Evolutionary conservation across 129 eudicot species (phyloP).

Genomic region (Artemisia annua): DNA sequence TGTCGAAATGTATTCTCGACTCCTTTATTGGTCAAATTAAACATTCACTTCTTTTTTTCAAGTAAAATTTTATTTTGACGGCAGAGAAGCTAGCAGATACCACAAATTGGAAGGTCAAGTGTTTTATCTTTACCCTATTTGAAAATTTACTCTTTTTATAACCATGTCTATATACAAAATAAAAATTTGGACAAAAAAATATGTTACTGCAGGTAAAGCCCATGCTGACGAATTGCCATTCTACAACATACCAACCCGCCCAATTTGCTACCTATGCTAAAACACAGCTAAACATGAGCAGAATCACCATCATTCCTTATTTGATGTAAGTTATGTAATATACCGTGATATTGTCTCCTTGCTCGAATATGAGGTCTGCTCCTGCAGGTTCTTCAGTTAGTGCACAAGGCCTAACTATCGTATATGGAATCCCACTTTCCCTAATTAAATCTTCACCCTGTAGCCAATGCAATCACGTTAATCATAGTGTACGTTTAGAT

Average conservation of each 20-base stretch:
- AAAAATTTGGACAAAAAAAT: too few species aligned
- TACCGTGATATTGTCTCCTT: conserved; percentile 98
- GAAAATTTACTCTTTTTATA: too few species aligned
- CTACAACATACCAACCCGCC: not conserved
- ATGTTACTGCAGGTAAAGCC: not conserved
- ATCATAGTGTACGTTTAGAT: not conserved
- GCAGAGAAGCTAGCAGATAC: too few species aligned
- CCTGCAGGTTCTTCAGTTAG: conserved; percentile 98
- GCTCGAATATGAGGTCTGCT: conserved; percentile 93
- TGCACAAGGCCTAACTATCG: conserved; percentile 96
- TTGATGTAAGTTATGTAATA: not conserved
- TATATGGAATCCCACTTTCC: conserved; percentile 87
- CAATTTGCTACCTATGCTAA: not conserved
- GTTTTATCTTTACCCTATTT: too few species aligned
- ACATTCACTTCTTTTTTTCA: too few species aligned
- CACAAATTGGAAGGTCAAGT: too few species aligned
- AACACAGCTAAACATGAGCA: not conserved
- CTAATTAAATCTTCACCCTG: conserved; percentile 97
- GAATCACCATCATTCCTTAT: not conserved
- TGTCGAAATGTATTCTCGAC: too few species aligned
- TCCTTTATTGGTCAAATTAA: too few species aligned
- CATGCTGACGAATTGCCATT: not conserved
- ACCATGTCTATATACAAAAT: not conserved
- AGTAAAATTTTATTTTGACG: too few species aligned
- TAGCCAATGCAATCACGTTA: not conserved